Conservation (phyloP, 805 yeast genomes). For the Jamesozyma rosinii region DNA sequence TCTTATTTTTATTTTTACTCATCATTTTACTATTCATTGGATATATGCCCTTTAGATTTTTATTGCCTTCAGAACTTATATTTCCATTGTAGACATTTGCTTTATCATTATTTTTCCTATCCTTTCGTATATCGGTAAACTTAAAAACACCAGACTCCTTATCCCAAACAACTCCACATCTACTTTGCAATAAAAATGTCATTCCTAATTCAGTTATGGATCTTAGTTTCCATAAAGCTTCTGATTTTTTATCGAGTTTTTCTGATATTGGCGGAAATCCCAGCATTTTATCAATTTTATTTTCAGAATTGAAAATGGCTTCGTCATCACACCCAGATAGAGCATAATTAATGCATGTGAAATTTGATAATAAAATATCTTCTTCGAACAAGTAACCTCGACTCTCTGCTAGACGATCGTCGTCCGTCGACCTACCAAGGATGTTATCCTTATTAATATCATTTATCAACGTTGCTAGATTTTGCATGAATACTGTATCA, state of each 20-base stretch:
- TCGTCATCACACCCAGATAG: constrained; percentile 54
- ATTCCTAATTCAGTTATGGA: constrained; percentile 13
- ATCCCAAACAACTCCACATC: constrained; percentile 17
- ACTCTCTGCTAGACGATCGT: constrained; percentile 29
- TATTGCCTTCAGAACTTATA: not conserved
- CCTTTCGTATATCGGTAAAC: not conserved
- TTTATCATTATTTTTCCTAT: not conserved
- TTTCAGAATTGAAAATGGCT: constrained; percentile 9
- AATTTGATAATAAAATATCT: constrained; percentile 56
- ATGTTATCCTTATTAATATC: constrained; percentile 14
- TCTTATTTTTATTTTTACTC: not conserved
- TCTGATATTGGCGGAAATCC: constrained; percentile 11
- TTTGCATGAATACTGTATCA: constrained; percentile 26
- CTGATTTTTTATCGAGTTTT: constrained; percentile 6
- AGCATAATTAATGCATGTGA: constrained; percentile 43
- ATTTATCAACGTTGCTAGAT: constrained; percentile 28
- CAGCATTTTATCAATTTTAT: constrained; percentile 14
- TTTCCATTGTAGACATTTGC: not conserved
- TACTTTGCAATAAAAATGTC: constrained; percentile 14
- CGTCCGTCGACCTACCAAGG: constrained; percentile 4
- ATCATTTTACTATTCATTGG: not conserved
- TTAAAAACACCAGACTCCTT: not conserved
- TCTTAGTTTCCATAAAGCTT: constrained; percentile 9
- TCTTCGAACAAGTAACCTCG: constrained; percentile 52
- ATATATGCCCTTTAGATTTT: not conserved